These are phyloP conservation scores for Pseudogymnoascus sp. DNA, from an alignment of 2,329 filamentous ascomycete species.

Conservation along the genomic window DNA sequence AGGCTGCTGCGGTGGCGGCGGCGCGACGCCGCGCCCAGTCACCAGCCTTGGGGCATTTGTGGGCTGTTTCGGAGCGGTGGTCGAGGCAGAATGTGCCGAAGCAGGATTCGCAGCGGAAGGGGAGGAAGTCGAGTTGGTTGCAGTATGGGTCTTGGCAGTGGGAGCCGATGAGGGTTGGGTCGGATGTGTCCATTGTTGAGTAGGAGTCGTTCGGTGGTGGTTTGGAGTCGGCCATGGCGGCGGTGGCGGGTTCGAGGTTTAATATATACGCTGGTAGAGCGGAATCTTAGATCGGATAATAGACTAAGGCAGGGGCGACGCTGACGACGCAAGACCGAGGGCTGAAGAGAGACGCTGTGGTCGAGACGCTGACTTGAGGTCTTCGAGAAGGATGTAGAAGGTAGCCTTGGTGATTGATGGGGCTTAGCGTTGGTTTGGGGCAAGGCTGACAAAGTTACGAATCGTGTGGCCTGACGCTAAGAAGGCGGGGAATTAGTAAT, in stretches of 20 bases:
- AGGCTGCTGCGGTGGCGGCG: slow-evolving; percentile 43
- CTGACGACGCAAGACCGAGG: not conserved
- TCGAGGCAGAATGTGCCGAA: slow-evolving; percentile 81
- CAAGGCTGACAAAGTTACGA: slow-evolving; percentile 4
- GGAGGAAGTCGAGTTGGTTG: slow-evolving; percentile 91
- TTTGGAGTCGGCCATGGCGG: slow-evolving; percentile 46
- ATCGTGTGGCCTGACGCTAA: not conserved
- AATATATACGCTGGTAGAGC: slow-evolving; percentile 1
- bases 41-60: slow-evolving; percentile 55
- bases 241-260: not conserved
- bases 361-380: not conserved
- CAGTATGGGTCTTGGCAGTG: slow-evolving; percentile 91
- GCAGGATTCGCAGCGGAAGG: slow-evolving; percentile 89
- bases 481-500: not conserved
- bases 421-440: not conserved
- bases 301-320: not conserved
- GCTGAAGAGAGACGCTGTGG: not conserved
- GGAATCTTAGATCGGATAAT: not conserved
- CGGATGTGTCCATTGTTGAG: slow-evolving; percentile 64
- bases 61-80: slow-evolving; percentile 77
- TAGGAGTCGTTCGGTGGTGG: slow-evolving; percentile 47
- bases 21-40: slow-evolving; percentile 53
- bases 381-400: slow-evolving; percentile 6
- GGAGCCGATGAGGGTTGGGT: slow-evolving; percentile 76
- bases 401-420: not conserved